Percentiles rank a stretch among this genome's conserved stretches.
These are phyloP conservation scores for Castanospermum australe DNA, from an alignment of 306 rosid genomes.

Conservation along the genomic window DNA sequence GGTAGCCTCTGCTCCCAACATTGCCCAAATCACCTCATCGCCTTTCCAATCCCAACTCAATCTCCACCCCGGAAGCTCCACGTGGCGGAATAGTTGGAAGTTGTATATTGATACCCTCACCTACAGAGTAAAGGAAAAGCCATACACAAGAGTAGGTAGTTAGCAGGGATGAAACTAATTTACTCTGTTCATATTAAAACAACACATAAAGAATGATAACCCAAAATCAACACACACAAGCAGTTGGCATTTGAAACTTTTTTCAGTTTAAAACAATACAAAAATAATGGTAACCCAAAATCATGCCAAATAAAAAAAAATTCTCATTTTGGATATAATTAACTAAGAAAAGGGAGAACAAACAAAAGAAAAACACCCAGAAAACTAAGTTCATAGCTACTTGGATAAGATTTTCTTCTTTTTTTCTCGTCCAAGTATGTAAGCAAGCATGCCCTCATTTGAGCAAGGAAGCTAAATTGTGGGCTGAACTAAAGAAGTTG, in stretches of 20 bases:
- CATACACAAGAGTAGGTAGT: neutral
- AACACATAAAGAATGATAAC: neutral
- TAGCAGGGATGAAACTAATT: neutral
- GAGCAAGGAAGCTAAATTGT: neutral
- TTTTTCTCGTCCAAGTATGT: neutral
- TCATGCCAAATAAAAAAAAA: too few species aligned
- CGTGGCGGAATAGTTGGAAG: conserved; percentile 61
- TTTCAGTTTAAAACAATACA: neutral
- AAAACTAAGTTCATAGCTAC: neutral
- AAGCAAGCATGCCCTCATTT: too few species aligned
- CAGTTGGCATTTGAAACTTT: neutral
- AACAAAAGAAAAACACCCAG: neutral
- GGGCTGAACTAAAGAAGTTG: neutral
- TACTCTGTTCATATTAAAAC: neutral
- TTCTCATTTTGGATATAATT: too few species aligned
- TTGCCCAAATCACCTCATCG: conserved; percentile 69
- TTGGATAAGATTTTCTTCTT: neutral
- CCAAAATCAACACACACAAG: too few species aligned
- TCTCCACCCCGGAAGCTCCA: conserved; percentile 78
- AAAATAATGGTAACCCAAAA: neutral
- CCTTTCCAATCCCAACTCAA: conserved; percentile 68
- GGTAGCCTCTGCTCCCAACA: conserved; percentile 76
- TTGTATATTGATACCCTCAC: conserved; percentile 60
- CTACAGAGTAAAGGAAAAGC: conserved; percentile 29
- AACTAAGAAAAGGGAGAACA: neutral